phyloP scores from a whole-genome alignment of 306 rosid species.

The Malus sieversii region DNA sequence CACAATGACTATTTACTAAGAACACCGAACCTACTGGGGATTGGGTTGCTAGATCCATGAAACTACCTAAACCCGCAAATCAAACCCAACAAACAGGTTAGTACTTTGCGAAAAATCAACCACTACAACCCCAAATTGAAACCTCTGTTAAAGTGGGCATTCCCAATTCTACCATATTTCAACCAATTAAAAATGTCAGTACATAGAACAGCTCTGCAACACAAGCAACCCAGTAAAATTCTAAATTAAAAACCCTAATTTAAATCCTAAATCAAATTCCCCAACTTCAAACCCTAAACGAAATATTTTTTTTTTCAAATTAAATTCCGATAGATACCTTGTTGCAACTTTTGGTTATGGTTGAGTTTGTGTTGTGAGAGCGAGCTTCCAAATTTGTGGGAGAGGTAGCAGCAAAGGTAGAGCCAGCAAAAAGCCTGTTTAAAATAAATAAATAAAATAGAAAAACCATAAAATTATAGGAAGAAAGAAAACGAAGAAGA shows the following conservation, averaged over 20 bases:
- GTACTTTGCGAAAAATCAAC: background rate
- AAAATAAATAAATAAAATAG: too few species aligned
- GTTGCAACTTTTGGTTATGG: background rate
- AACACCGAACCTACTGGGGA: background rate
- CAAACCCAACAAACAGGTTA: background rate
- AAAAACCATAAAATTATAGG: too few species aligned
- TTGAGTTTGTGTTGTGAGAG: too few species aligned
- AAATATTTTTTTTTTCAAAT: too few species aligned
- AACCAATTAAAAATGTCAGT: background rate
- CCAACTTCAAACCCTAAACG: background rate
- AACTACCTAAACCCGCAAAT: background rate
- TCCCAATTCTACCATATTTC: background rate
- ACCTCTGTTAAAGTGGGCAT: background rate
- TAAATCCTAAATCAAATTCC: background rate
- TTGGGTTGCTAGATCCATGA: background rate
- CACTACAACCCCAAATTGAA: background rate
- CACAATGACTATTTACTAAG: background rate
- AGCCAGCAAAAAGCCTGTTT: too few species aligned
- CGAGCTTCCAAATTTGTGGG: too few species aligned
- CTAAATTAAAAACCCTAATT: background rate
- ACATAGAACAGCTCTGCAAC: background rate
- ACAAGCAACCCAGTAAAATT: background rate
- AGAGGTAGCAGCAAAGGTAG: too few species aligned
- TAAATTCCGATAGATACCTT: background rate
- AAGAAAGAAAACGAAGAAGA: too few species aligned